Evolutionary conservation across 805 yeast species (phyloP).

Genomic region (Sugiyamaella mastotermitis): DNA sequence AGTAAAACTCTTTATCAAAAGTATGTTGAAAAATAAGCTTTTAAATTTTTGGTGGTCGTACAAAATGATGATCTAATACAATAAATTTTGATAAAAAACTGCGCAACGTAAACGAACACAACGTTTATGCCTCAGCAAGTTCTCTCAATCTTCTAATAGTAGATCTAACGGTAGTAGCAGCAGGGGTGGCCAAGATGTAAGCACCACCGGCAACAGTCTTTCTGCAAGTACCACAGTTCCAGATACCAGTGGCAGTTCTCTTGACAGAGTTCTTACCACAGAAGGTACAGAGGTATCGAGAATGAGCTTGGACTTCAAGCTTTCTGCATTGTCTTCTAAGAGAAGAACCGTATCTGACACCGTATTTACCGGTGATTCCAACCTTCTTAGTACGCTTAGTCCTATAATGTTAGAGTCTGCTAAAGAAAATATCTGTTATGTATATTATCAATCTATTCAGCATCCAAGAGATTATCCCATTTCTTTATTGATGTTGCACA

Average conservation of each 20-base stretch:
- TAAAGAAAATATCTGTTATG: too few species aligned
- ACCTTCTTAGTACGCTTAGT: slow-evolving; percentile 99
- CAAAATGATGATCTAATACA: too few species aligned
- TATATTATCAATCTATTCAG: too few species aligned
- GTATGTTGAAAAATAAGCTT: too few species aligned
- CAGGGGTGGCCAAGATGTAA: slow-evolving; percentile 95
- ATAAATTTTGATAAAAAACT: too few species aligned
- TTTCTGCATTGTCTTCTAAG: slow-evolving; percentile 99
- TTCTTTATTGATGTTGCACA: too few species aligned
- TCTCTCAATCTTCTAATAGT: slow-evolving; percentile 99
- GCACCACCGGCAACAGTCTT: slow-evolving; percentile 99
- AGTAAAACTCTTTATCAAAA: too few species aligned
- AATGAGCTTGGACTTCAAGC: slow-evolving; percentile 98
- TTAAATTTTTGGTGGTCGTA: too few species aligned
- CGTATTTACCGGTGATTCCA: slow-evolving; percentile 99
- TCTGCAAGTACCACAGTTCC: slow-evolving; percentile 92
- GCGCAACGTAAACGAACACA: too few species aligned
- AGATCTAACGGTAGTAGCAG: slow-evolving; percentile 99
- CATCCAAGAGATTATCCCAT: too few species aligned
- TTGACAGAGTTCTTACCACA: slow-evolving; percentile 98
- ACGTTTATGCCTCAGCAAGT: slow-evolving; percentile 91
- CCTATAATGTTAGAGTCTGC: too few species aligned
- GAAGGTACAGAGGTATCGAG: slow-evolving; percentile 98
- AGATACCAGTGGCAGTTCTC: slow-evolving; percentile 98
- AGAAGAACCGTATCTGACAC: slow-evolving; percentile 99